Conservation (phyloP, 2,329 filamentous ascomycete species). For the Penicillium sp. region DNA sequence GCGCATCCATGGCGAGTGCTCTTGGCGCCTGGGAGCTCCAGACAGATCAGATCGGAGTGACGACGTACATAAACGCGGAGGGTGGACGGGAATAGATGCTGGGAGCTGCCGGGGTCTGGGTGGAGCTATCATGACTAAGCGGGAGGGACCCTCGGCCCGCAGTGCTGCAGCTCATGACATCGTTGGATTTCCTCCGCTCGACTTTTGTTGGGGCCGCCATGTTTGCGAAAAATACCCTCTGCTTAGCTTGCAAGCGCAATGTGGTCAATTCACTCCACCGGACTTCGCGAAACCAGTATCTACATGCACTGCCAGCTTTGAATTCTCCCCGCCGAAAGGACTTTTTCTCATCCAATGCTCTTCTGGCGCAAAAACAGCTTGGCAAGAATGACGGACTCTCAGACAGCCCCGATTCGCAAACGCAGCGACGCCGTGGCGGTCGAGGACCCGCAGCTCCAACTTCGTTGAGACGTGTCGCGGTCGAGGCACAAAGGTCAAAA, state of each 20-base stretch:
- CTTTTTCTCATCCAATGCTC: conserved; percentile 63
- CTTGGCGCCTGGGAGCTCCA: conserved; percentile 21
- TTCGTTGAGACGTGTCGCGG: conserved; percentile 76
- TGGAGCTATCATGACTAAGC: conserved; percentile 20
- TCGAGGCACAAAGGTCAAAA: conserved; percentile 67
- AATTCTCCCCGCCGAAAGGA: conserved; percentile 48
- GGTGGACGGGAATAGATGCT: conserved; percentile 6
- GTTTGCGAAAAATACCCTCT: conserved; percentile 30
- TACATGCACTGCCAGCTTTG: conserved; percentile 31
- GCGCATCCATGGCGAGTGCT: conserved; percentile 36
- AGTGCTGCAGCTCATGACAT: conserved; percentile 11
- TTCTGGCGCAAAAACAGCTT: conserved; percentile 41
- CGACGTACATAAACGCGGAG: conserved; percentile 14
- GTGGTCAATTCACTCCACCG: conserved; percentile 18
- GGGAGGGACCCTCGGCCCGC: conserved; percentile 6
- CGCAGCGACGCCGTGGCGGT: conserved; percentile 45
- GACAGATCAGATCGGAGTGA: conserved; percentile 13
- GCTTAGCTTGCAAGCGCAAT: conserved; percentile 28
- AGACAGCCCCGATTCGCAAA: conserved; percentile 21
- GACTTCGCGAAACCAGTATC: conserved; percentile 30
- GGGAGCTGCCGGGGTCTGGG: conserved; percentile 19
- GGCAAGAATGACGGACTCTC: conserved; percentile 12
- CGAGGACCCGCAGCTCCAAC: conserved; percentile 57
- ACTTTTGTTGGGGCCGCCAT: conserved; percentile 14
- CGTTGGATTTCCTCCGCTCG: conserved; percentile 1